Conservation (phyloP, 2,329 filamentous ascomycete genomes). For the Pseudopyrenochaeta lycopersici region DNA sequence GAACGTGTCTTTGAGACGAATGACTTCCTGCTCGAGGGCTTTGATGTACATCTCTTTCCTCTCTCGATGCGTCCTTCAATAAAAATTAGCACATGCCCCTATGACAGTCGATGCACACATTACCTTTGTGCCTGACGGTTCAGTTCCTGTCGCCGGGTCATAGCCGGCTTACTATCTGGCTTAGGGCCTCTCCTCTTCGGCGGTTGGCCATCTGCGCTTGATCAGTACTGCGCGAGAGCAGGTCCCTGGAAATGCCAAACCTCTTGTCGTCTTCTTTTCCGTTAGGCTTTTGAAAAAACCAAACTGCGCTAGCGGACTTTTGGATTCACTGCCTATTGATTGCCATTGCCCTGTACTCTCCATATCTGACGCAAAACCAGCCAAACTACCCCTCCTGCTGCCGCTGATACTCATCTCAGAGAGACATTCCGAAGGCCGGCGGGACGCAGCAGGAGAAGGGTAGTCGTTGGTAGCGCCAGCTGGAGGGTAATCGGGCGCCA, state of each 20-base stretch:
- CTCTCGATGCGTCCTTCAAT: slow-evolving; percentile 86
- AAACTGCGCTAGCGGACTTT: slow-evolving; percentile 49
- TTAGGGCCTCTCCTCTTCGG: slow-evolving; percentile 93
- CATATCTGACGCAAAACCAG: slow-evolving; percentile 47
- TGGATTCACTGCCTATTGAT: slow-evolving; percentile 48
- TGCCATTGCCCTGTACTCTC: slow-evolving; percentile 50
- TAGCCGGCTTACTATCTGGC: slow-evolving; percentile 92
- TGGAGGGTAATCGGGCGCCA: slow-evolving; percentile 48
- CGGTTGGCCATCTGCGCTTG: slow-evolving; percentile 74
- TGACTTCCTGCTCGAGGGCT: slow-evolving; percentile 87
- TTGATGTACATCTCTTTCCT: slow-evolving; percentile 97
- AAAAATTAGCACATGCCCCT: slow-evolving; percentile 19
- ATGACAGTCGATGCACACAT: background rate
- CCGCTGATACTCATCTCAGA: slow-evolving; percentile 38
- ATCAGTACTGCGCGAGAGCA: slow-evolving; percentile 9
- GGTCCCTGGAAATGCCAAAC: slow-evolving; percentile 52
- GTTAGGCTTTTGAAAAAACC: slow-evolving; percentile 70
- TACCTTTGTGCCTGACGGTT: slow-evolving; percentile 97
- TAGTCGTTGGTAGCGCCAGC: slow-evolving; percentile 44
- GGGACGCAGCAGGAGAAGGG: slow-evolving; percentile 43
- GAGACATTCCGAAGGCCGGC: slow-evolving; percentile 42
- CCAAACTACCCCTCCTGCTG: slow-evolving; percentile 45
- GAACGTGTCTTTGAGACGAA: slow-evolving; percentile 87
- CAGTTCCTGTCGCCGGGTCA: slow-evolving; percentile 90
- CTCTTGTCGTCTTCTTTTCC: slow-evolving; percentile 81